phyloP scores from a whole-genome alignment of 805 yeast species.

The Saccharomyces mikatae region DNA sequence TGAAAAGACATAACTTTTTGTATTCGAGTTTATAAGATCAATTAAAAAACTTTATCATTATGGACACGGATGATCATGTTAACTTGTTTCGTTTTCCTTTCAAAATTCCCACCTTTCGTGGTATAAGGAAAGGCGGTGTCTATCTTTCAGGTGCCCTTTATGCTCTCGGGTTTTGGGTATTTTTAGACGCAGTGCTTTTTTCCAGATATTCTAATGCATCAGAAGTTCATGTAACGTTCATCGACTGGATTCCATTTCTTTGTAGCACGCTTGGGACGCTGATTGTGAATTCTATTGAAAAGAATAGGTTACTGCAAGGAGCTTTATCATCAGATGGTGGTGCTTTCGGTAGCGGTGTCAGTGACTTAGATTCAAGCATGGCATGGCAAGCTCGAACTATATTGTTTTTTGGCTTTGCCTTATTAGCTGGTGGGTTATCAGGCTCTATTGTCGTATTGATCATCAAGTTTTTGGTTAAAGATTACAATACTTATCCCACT shows the following conservation, averaged over 20 bases:
- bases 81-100: slow-evolving; percentile 61
- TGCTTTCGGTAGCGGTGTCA: slow-evolving; percentile 19
- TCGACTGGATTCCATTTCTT: slow-evolving; percentile 92
- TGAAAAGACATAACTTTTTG: neutral
- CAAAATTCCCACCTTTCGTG: slow-evolving; percentile 60
- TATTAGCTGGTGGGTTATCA: slow-evolving; percentile 88
- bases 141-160: slow-evolving; percentile 71
- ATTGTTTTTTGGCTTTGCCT: slow-evolving; percentile 83
- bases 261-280: slow-evolving; percentile 87
- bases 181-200: slow-evolving; percentile 82
- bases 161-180: slow-evolving; percentile 82
- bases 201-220: slow-evolving; percentile 82
- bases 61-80: slow-evolving; percentile 36
- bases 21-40: neutral
- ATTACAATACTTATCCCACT: slow-evolving; percentile 70
- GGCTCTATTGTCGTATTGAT: slow-evolving; percentile 86
- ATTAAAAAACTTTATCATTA: slow-evolving; percentile 4
- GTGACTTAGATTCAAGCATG: slow-evolving; percentile 40
- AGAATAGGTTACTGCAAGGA: slow-evolving; percentile 34
- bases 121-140: slow-evolving; percentile 65
- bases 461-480: slow-evolving; percentile 72
- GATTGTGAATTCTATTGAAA: slow-evolving; percentile 46
- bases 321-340: slow-evolving; percentile 33
- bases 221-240: slow-evolving; percentile 75
- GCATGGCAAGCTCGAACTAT: slow-evolving; percentile 94